Conservation (phyloP, 2,329 filamentous ascomycete genomes). For the Hypoxylon sp. region DNA sequence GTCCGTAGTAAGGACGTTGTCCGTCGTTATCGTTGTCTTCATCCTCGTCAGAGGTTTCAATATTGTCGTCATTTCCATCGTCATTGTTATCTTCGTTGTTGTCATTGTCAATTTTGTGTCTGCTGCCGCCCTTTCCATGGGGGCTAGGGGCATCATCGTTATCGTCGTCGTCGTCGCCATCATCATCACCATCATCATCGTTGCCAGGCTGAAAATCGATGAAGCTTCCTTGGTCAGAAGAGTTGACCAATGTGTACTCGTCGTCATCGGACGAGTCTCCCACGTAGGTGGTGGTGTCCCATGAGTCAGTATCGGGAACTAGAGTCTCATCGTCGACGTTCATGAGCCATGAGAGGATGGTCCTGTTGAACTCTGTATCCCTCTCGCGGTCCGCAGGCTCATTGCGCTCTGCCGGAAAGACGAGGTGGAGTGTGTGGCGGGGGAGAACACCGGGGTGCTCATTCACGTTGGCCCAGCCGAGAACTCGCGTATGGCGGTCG, state of each 20-base stretch:
- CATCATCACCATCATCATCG: background rate
- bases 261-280: background rate
- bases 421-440: background rate
- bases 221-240: background rate
- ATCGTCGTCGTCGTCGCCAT: background rate
- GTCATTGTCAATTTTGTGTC: background rate
- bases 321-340: background rate
- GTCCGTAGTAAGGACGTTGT: background rate
- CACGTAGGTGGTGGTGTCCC: background rate
- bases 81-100: background rate
- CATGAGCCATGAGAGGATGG: background rate
- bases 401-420: background rate
- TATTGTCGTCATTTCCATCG: background rate
- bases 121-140: background rate
- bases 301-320: background rate
- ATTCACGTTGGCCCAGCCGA: constrained; percentile 3
- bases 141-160: background rate
- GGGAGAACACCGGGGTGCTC: background rate
- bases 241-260: background rate
- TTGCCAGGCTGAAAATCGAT: background rate
- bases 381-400: background rate
- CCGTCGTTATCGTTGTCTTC: background rate
- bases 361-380: background rate
- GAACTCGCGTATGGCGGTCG: background rate
- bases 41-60: too few species aligned